Conservation (phyloP, 2,329 filamentous ascomycete genomes). For the Coniochaeta ligniaria region DNA sequence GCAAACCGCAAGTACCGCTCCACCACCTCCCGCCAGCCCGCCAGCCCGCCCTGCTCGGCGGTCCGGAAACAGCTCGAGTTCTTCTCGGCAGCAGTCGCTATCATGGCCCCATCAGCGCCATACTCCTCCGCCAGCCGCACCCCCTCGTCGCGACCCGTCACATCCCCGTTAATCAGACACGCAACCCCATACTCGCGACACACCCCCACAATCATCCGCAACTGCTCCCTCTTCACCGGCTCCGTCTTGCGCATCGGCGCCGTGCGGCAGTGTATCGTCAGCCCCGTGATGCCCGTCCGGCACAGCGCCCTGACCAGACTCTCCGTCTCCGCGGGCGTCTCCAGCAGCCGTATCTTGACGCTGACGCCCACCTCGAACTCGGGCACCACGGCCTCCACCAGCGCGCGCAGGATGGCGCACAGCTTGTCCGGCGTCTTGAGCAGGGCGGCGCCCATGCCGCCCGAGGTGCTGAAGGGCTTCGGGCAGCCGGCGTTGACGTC, state of each 20-base stretch:
- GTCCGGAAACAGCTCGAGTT: constrained; percentile 83
- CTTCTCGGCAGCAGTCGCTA: constrained; percentile 83
- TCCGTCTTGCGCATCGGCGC: constrained; percentile 92
- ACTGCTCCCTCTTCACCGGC: constrained; percentile 75
- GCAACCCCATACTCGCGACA: constrained; percentile 83
- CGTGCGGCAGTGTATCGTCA: constrained; percentile 94
- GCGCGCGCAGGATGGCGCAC: constrained; percentile 71
- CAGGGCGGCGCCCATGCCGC: constrained; percentile 93
- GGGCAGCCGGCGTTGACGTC: constrained; percentile 98
- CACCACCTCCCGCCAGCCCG: constrained; percentile 71
- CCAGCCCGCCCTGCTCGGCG: constrained; percentile 59
- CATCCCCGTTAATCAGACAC: constrained; percentile 94
- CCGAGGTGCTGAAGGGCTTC: constrained; percentile 88
- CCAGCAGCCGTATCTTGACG: constrained; percentile 89
- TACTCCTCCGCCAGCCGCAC: constrained; percentile 66
- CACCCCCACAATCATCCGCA: constrained; percentile 74
- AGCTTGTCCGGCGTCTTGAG: constrained; percentile 79
- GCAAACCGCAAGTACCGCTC: constrained; percentile 65
- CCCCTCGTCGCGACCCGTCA: constrained; percentile 67
- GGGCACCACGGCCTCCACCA: constrained; percentile 71
- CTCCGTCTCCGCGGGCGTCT: constrained; percentile 69
- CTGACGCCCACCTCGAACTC: constrained; percentile 87
- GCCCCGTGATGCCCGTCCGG: constrained; percentile 79
- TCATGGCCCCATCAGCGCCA: constrained; percentile 93
- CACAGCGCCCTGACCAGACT: constrained; percentile 71